phyloP scores from a whole-genome alignment of 345 rosid species.

The Cochlearia excelsa region DNA sequence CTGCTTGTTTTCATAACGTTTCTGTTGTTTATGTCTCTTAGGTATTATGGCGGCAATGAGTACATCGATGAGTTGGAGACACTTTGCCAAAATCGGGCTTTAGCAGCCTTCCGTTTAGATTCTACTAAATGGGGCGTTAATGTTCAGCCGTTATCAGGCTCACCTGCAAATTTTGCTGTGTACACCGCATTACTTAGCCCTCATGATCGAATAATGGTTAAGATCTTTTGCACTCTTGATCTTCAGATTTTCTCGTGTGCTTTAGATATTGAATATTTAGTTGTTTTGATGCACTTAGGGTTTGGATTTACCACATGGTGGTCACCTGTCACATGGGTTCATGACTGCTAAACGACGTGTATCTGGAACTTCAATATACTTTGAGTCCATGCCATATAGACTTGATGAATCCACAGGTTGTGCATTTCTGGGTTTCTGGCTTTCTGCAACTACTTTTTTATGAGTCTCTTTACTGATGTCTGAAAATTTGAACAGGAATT shows the following conservation, averaged over 20 bases:
- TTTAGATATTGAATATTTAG: constrained; percentile 13
- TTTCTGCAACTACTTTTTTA: constrained; percentile 15
- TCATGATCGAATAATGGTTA: constrained; percentile 90
- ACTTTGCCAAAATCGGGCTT: constrained; percentile 81
- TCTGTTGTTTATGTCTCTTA: constrained; percentile 24
- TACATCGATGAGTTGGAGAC: constrained; percentile 84
- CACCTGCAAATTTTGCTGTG: constrained; percentile 96
- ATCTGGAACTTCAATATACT: constrained; percentile 90
- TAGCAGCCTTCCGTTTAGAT: constrained; percentile 74
- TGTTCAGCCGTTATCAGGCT: constrained; percentile 93
- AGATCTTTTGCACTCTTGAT: not conserved
- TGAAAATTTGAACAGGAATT: constrained; percentile 48
- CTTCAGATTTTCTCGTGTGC: constrained; percentile 1
- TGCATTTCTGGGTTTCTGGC: constrained; percentile 12
- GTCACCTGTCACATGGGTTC: constrained; percentile 93
- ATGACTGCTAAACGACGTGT: constrained; percentile 93
- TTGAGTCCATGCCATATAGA: constrained; percentile 93
- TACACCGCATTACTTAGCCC: constrained; percentile 86
- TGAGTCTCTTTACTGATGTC: constrained; percentile 15
- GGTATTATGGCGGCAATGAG: constrained; percentile 96
- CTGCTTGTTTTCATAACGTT: constrained; percentile 8
- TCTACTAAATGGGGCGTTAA: constrained; percentile 84
- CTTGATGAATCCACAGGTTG: constrained; percentile 87
- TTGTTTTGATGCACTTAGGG: constrained; percentile 46
- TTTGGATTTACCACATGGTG: constrained; percentile 90